Evolutionary conservation across 169 alveolate genomes (phyloP), one percentile per base, ranked within the genome.

Genomic region (Neospora caninum): DNA sequence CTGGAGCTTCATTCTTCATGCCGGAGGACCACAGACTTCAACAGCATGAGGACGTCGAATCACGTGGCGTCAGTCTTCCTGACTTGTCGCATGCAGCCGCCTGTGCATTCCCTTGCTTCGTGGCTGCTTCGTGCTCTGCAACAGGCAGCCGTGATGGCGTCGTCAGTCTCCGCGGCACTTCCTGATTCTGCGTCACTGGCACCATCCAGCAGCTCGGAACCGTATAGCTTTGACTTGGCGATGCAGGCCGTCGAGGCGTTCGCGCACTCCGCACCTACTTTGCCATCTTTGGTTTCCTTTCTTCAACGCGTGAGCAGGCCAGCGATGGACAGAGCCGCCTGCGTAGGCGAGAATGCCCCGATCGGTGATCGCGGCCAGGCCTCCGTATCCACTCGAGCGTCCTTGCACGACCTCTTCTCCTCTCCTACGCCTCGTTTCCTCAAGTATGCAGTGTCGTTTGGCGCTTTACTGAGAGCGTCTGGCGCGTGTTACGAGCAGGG

Each of bases 401-500:
- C 25, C 73, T 9, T 29, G 7, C 34, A 16, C 86, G 45, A n/a
- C 45, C 39, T 20, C 31, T 20, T 78, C n/a, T n/a, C 86, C 31
- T 1, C 42, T n/a, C 42, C 42, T 0, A n/a, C 86, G 45, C 43
- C 49, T 0, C 49, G 22, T 18, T 78, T 36, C 42, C 42, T 78
- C 43, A 78, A n/a, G 22, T 38, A 78, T 43, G 39, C 86, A 16
- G 86, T 38, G 31, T n/a, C 45, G 9, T 78, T 78, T 38, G 86
- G 49, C 45, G 86, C 86, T 25, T 43, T 78, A 7, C 86, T 78
- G 86, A 18, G 86, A 38, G 45, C 86, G 29, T 43, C 45, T 10
- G 42, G 86, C 39, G 31, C 86, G 45, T 20, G 86, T 25, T 78
- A 78, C 86, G 86, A 78, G 27, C 49, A n/a, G 45, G 86, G 86